These are phyloP conservation scores for Fusarium goolgardi DNA, from an alignment of 2,329 filamentous ascomycete species.

Conservation along the genomic window DNA sequence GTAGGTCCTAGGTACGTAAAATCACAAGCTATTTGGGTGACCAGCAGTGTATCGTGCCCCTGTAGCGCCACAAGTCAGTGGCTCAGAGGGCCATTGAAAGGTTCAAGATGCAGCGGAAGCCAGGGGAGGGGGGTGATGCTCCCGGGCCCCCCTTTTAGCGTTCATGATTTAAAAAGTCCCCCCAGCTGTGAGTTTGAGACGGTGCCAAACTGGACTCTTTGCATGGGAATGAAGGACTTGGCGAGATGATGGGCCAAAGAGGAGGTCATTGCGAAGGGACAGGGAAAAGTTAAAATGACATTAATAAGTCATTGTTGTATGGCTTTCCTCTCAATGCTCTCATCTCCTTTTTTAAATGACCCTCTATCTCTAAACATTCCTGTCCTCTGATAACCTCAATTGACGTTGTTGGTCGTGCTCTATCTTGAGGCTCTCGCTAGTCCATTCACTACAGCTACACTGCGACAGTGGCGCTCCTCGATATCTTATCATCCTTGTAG, in stretches of 20 bases:
- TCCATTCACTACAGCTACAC: conserved; percentile 9
- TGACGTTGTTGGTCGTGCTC: conserved; percentile 29
- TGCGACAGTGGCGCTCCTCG: conserved; percentile 35
- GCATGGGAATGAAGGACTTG: conserved; percentile 26
- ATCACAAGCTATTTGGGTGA: conserved; percentile 15
- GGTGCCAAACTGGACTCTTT: conserved; percentile 16
- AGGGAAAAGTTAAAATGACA: conserved; percentile 29
- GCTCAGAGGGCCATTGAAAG: conserved; percentile 29
- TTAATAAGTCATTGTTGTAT: conserved; percentile 11
- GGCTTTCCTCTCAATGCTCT: background rate
- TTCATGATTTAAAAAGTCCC: conserved; percentile 19
- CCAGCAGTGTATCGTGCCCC: conserved; percentile 18
- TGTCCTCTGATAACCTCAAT: conserved; percentile 25
- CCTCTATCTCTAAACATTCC: conserved; percentile 39
- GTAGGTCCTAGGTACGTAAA: conserved; percentile 4
- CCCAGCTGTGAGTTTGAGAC: conserved; percentile 21
- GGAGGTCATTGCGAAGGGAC: conserved; percentile 33
- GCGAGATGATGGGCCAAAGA: conserved; percentile 21
- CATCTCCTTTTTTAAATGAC: conserved; percentile 23
- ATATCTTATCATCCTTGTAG: conserved; percentile 37
- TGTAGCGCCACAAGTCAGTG: conserved; percentile 38
- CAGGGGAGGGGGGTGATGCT: conserved; percentile 33
- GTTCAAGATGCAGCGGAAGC: conserved; percentile 19
- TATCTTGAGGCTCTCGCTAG: conserved; percentile 30
- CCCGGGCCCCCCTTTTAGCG: conserved; percentile 28